phyloP scores from a whole-genome alignment of 768 basidiomycete genomes.

The Trametes villosa region DNA sequence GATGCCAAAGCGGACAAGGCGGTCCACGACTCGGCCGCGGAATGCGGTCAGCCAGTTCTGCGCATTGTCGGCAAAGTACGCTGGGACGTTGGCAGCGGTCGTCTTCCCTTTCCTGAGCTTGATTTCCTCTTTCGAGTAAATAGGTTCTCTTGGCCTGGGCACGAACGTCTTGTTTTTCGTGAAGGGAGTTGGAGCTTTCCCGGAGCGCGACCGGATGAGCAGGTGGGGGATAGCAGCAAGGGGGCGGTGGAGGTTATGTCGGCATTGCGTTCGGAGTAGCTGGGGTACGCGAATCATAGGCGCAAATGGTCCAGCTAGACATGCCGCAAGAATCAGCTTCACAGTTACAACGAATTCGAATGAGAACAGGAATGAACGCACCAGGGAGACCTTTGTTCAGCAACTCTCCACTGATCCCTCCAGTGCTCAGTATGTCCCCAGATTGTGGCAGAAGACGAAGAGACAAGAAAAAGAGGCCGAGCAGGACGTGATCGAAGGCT shows the following conservation, averaged over 20 bases:
- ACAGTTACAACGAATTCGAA: no score
- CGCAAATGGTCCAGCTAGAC: neutral
- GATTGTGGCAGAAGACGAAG: no score
- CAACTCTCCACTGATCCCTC: no score
- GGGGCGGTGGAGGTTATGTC: neutral
- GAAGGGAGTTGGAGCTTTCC: neutral
- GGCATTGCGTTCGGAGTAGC: neutral
- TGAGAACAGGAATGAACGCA: neutral
- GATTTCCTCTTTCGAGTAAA: neutral
- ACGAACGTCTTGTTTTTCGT: neutral
- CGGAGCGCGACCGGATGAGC: neutral
- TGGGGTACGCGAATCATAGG: conserved; percentile 9
- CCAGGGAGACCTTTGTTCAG: no score
- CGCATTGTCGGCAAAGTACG: conserved; percentile 44
- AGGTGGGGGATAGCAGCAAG: neutral
- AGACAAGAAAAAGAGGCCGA: neutral
- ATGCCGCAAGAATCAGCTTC: no score
- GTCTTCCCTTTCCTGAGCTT: neutral
- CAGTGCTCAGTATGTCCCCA: no score
- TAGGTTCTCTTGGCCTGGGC: neutral
- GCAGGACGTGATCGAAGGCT: conserved; percentile 1
- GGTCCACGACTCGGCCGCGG: conserved; percentile 31
- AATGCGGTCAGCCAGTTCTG: conserved; percentile 42
- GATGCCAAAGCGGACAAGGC: conserved; percentile 56
- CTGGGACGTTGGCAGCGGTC: conserved; percentile 15